Evolutionary conservation across 345 rosid genomes (phyloP), one percentile per base, ranked within the genome.

Genomic region (Capsella bursapastoris): DNA sequence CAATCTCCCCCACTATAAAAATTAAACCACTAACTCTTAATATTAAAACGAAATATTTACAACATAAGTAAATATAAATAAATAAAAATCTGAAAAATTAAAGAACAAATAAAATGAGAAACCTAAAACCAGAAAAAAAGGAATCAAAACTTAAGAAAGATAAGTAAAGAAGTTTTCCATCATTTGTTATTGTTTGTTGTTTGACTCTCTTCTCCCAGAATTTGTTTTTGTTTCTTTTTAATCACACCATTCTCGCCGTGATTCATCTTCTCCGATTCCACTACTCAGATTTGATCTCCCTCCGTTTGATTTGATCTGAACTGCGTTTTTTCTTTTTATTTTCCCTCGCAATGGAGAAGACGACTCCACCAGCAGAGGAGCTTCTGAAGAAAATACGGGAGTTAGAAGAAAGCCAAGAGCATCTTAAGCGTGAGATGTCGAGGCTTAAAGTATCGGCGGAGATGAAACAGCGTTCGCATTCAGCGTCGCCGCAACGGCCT

Each of bases 341-440:
- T 22, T 22, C 25, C 25, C 25, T 22, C 43, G n/a, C 38, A 67
- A 90, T 90, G 91, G 97, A 87, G 51, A 85, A 41, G 18, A 40
- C 61, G 22, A 32, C 83, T 27, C 89, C 90, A 49, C 88, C 91
- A 8, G 82, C 91, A n/a, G 97, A 91, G 68, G 95, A 91, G 85
- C 87, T 94, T 1, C 74, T 91, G 16, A 84, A 71, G 83, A 91
- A 94, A 93, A 91, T 94, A 82, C 84, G 86, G 22, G 93, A 86
- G 72, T 88, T 94, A 32, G 96, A 94, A 79, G 93, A 80, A 5
- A 96, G 90, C 7, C 98, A 94, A 10, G 93, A 85, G 40, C 86
- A 90, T 79, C 90, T 91, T 49, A 80, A 79, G 79, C 82, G 85
- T 14, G 93, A 91, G 89, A 85, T 94, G 89, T 80, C 92, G 2